These are phyloP conservation scores for Umbilicus rupestris DNA, from an alignment of 164 flowering plant species.

Conservation along the genomic window DNA sequence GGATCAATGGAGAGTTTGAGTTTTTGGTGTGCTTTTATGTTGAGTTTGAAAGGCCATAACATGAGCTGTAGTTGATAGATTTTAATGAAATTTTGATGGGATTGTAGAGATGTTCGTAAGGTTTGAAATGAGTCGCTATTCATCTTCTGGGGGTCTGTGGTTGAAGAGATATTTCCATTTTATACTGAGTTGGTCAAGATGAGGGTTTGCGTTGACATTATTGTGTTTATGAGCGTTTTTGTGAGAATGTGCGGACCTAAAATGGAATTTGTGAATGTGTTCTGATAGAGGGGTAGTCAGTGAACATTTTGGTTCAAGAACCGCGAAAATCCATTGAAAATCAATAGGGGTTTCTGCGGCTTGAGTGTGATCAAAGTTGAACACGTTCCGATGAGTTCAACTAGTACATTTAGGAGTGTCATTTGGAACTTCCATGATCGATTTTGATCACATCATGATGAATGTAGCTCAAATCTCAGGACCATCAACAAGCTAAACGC, in stretches of 20 bases:
- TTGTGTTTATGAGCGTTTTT: conserved; percentile 17
- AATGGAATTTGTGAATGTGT: conserved; percentile 2
- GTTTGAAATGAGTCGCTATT: conserved; percentile 31
- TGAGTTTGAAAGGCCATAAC: conserved; percentile 37
- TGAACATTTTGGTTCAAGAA: conserved; percentile 23
- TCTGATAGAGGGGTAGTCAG: conserved; percentile 17
- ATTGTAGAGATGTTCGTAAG: conserved; percentile 29
- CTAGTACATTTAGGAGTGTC: neutral
- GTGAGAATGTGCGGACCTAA: conserved; percentile 10
- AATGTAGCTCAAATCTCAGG: neutral
- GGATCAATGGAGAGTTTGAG: conserved; percentile 6
- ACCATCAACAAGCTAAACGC: neutral
- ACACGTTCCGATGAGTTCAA: conserved; percentile 16
- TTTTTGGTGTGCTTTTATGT: conserved; percentile 19
- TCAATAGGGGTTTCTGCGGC: conserved; percentile 9
- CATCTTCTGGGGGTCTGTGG: neutral
- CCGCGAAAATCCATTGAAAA: conserved; percentile 17
- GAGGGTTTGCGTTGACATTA: conserved; percentile 21
- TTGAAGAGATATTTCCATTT: conserved; percentile 19
- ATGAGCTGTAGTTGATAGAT: conserved; percentile 22
- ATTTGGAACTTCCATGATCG: neutral
- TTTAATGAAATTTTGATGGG: conserved; percentile 25
- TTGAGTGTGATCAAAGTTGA: conserved; percentile 28
- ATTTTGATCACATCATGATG: neutral
- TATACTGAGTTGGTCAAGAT: conserved; percentile 23